Base-by-base conservation (phyloP, 345 rosid species). In the Euclidium syriacum region DNA sequence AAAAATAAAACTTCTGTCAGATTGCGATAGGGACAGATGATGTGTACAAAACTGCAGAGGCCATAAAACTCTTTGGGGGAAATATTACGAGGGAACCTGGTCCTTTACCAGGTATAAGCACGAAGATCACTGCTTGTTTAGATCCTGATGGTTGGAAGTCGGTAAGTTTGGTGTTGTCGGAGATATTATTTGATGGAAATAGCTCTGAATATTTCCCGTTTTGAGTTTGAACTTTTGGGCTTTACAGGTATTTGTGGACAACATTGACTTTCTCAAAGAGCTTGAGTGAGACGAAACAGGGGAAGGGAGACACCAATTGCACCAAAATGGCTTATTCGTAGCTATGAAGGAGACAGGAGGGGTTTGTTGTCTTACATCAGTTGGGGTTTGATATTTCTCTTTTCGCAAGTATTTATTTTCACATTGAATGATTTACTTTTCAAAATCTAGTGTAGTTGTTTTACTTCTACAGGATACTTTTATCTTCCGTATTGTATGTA, bases 61-160 rank as follows among this genome's bases (percentile, higher is more conserved):
- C 90, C 33, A 55, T 94, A 6, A 85, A 87, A 74, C 71, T 83
- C 33, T 79, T 58, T 72, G 96, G 99, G 8, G 99, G 99, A 32
- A 94, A 90, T 79, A 57, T 94, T 57, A 90, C 89, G 3, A 81
- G 95, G 61, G 90, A 94, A 58, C 96, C 99, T 58, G 99, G 99
- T 61, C 99, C 99, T 0, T 79, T 90, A 64, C 99, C 96, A 67
- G 97, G 97, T 51, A 87, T 90, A 70, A 87, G 66, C 73, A 94
- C 97, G 48, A 94, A 90, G 81, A 94, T 94, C 62, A 90, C 95
- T 11, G 96, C 96, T 12, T 94, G 97, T 81, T 75, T 94, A 71
- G 97, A 94, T 78, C 95, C 99, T 14, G 97, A 94, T 51, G 97
- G 97, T 61, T 94, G 99, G 99, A 94, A 94, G 70, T 48, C 99